phyloP scores from a whole-genome alignment of 768 basidiomycete genomes.

The Russula vinacea region DNA sequence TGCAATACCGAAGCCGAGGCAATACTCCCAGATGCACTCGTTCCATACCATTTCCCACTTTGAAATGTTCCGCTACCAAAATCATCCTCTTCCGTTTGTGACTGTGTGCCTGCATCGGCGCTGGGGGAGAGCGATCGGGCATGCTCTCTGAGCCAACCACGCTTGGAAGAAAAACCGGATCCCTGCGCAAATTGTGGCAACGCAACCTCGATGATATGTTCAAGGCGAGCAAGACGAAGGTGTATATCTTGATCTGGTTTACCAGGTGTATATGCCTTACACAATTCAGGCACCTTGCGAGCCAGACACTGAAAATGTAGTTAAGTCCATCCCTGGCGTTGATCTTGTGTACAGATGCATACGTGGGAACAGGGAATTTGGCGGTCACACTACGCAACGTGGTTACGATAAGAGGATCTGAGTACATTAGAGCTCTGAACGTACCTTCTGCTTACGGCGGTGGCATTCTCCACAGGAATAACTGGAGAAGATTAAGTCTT shows the following conservation, averaged over 20 bases:
- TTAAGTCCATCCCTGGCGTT: constrained; percentile 25
- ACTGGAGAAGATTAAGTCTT: constrained; percentile 38
- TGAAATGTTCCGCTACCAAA: constrained; percentile 73
- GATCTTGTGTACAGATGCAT: constrained; percentile 32
- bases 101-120: constrained; percentile 63
- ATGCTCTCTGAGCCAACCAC: constrained; percentile 33
- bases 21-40: constrained; percentile 78
- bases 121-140: constrained; percentile 49
- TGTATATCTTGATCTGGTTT: constrained; percentile 81
- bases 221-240: constrained; percentile 68
- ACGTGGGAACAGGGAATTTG: constrained; percentile 85
- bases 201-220: constrained; percentile 77
- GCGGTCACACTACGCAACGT: constrained; percentile 64
- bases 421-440: constrained; percentile 12
- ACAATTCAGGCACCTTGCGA: constrained; percentile 82
- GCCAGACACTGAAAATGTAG: constrained; percentile 58
- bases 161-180: constrained; percentile 37
- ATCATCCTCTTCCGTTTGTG: constrained; percentile 76
- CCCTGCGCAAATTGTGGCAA: constrained; percentile 67
- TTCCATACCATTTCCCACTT: constrained; percentile 84
- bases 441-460: constrained; percentile 82
- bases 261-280: constrained; percentile 85
- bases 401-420: constrained; percentile 25
- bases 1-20: constrained; percentile 76
- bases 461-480: constrained; percentile 89